These are phyloP conservation scores for Cubamyces lactineus DNA, from an alignment of 768 basidiomycete species.

Conservation along the genomic window DNA sequence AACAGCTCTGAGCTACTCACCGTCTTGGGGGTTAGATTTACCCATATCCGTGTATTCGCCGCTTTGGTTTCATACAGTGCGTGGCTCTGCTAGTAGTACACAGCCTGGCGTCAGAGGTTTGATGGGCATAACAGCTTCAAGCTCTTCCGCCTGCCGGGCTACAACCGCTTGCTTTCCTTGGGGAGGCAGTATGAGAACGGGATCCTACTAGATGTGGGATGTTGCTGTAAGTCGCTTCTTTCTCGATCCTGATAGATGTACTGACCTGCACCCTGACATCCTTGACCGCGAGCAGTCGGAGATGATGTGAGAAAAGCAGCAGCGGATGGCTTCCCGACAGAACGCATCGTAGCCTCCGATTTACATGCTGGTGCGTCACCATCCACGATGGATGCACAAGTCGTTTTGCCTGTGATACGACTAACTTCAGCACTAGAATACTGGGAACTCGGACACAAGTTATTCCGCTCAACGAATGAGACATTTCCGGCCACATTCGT, in stretches of 20 bases:
- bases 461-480: slow-evolving; percentile 53
- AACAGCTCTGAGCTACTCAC: not conserved
- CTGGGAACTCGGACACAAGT: slow-evolving; percentile 62
- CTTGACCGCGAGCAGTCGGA: slow-evolving; percentile 34
- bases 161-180: slow-evolving; percentile 10
- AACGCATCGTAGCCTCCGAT: slow-evolving; percentile 42
- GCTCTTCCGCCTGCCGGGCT: slow-evolving; percentile 22
- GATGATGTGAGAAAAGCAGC: slow-evolving; percentile 43
- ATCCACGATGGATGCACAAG: no score
- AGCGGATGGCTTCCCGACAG: slow-evolving; percentile 43
- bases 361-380: slow-evolving; percentile 33
- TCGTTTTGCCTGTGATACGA: no score
- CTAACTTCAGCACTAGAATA: slow-evolving; percentile 41
- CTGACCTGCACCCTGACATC: not conserved
- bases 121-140: not conserved
- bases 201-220: slow-evolving; percentile 23
- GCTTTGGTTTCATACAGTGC: slow-evolving; percentile 25
- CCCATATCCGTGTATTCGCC: slow-evolving; percentile 21
- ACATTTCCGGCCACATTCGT: slow-evolving; percentile 59
- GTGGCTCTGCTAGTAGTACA: not conserved
- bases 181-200: slow-evolving; percentile 8
- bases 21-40: not conserved
- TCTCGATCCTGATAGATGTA: not conserved
- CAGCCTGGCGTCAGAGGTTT: no score
- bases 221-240: slow-evolving; percentile 16